Conservation (phyloP, 805 yeast species). For the Metschnikowia bowlesiae region DNA sequence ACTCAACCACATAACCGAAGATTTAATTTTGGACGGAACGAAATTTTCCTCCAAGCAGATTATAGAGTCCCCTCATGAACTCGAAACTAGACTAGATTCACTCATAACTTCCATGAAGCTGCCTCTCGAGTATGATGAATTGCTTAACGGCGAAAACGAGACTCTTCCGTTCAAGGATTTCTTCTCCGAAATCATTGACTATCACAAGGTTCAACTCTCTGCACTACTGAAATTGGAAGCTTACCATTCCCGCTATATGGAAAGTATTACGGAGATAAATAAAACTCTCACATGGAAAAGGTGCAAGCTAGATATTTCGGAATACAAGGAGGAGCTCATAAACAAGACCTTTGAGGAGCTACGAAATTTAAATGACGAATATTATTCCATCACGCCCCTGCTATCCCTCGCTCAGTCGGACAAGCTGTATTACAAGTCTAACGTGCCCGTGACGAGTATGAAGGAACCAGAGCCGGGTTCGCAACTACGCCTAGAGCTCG, state of each 20-base stretch:
- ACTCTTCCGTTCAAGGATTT: slow-evolving; percentile 22
- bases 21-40: slow-evolving; percentile 17
- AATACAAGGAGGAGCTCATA: slow-evolving; percentile 23
- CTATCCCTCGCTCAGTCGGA: slow-evolving; percentile 7
- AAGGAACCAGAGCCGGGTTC: slow-evolving; percentile 11
- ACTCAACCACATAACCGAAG: slow-evolving; percentile 31
- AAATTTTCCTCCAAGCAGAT: not conserved
- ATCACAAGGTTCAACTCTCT: slow-evolving; percentile 21
- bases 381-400: slow-evolving; percentile 20
- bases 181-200: slow-evolving; percentile 21
- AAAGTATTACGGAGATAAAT: slow-evolving; percentile 19
- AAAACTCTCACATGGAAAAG: slow-evolving; percentile 33
- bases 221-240: slow-evolving; percentile 25
- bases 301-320: slow-evolving; percentile 23
- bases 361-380: slow-evolving; percentile 26
- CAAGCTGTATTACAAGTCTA: slow-evolving; percentile 26
- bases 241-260: slow-evolving; percentile 26
- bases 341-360: slow-evolving; percentile 25
- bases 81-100: slow-evolving; percentile 29
- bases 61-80: slow-evolving; percentile 17
- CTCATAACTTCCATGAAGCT: slow-evolving; percentile 28
- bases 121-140: slow-evolving; percentile 32
- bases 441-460: slow-evolving; percentile 14
- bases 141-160: slow-evolving; percentile 15
- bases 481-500: slow-evolving; percentile 6